Evolutionary conservation across 2,329 filamentous ascomycete genomes (phyloP).

Genomic region (Fusarium coffeatum): DNA sequence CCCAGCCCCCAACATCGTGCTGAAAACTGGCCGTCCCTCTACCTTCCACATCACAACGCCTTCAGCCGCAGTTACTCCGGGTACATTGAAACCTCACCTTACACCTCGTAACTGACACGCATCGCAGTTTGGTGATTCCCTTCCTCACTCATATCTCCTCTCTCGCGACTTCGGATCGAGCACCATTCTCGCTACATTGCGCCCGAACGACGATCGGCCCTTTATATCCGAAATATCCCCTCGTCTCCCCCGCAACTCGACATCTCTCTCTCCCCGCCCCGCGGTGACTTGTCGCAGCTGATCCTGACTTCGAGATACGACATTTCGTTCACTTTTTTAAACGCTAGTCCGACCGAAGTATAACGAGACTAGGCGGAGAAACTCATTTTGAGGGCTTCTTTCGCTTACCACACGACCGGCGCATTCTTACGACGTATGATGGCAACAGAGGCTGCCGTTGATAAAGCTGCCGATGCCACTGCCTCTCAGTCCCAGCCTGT

Average conservation of each 20-base stretch:
- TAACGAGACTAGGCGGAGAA: constrained; percentile 40
- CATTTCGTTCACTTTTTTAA: constrained; percentile 27
- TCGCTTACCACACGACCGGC: constrained; percentile 48
- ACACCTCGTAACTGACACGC: constrained; percentile 41
- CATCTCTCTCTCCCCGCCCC: constrained; percentile 36
- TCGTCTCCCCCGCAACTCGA: constrained; percentile 15
- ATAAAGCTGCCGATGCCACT: constrained; percentile 66
- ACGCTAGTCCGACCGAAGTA: constrained; percentile 30
- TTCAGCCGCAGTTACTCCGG: constrained; percentile 48
- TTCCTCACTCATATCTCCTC: constrained; percentile 20
- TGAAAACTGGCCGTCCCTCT: constrained; percentile 29
- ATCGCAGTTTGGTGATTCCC: constrained; percentile 32
- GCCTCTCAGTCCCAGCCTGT: constrained; percentile 60
- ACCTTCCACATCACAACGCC: constrained; percentile 47
- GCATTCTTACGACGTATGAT: constrained; percentile 68
- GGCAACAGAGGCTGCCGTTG: constrained; percentile 70
- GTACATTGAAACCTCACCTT: constrained; percentile 43
- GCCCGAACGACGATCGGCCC: constrained; percentile 27
- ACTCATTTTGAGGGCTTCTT: constrained; percentile 44
- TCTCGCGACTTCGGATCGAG: constrained; percentile 28
- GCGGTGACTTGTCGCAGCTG: constrained; percentile 38
- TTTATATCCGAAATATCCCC: constrained; percentile 15
- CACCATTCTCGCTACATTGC: constrained; percentile 8
- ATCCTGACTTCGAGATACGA: constrained; percentile 22
- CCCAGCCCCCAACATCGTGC: constrained; percentile 37